phyloP scores from a whole-genome alignment of 495 filamentous ascomycete species.

The Trypethelium eluteriae region DNA sequence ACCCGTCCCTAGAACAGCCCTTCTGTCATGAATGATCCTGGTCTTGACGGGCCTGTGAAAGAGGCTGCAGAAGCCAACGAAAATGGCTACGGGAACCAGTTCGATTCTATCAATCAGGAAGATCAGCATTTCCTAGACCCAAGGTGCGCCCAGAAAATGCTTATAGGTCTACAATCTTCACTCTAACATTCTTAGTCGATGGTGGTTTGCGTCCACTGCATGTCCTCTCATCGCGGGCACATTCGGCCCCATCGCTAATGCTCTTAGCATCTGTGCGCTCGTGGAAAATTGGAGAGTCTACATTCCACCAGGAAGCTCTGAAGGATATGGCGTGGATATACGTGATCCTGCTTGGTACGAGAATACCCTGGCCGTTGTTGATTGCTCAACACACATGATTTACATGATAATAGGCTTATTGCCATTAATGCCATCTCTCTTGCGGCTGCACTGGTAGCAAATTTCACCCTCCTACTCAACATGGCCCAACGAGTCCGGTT shows the following conservation, averaged over 20 bases:
- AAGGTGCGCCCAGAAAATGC: constrained; percentile 34
- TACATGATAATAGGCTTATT: constrained; percentile 46
- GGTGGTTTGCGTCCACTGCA: constrained; percentile 81
- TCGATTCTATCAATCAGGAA: constrained; percentile 29
- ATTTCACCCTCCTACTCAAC: constrained; percentile 62
- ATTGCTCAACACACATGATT: constrained; percentile 7
- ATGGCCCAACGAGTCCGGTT: constrained; percentile 60
- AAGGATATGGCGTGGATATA: constrained; percentile 46
- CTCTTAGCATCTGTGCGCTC: constrained; percentile 73
- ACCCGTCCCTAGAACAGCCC: neutral
- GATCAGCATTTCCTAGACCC: constrained; percentile 47
- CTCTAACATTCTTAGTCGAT: constrained; percentile 43
- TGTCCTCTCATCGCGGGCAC: constrained; percentile 78
- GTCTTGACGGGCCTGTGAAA: constrained; percentile 47
- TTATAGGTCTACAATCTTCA: neutral
- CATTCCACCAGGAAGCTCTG: constrained; percentile 44
- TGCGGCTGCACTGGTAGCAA: constrained; percentile 59
- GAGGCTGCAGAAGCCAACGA: constrained; percentile 45
- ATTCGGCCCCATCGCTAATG: constrained; percentile 74
- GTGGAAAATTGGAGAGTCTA: constrained; percentile 64
- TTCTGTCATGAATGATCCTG: constrained; percentile 53
- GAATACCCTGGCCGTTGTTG: neutral
- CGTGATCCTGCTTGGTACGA: constrained; percentile 62
- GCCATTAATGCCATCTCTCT: constrained; percentile 70
- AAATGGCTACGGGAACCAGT: constrained; percentile 25